These are phyloP conservation scores for Fusarium sp. DNA, from an alignment of 2,329 filamentous ascomycete species.

Conservation along the genomic window DNA sequence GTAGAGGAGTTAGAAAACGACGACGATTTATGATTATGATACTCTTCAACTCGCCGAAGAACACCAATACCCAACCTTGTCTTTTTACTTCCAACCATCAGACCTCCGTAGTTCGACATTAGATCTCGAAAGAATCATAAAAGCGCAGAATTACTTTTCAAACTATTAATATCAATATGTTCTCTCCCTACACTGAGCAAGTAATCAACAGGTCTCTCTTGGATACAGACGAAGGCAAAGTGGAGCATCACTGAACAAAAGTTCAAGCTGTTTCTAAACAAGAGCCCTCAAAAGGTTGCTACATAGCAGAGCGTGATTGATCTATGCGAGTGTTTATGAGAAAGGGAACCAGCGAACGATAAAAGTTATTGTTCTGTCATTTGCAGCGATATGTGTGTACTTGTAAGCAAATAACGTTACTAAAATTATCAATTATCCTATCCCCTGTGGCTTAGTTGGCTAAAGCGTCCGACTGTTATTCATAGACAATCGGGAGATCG, in stretches of 20 bases:
- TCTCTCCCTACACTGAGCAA: too few relatives aligned
- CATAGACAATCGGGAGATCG: constrained; percentile 46
- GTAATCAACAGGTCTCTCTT: not conserved
- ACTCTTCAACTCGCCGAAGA: not conserved
- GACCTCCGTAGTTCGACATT: fast-evolving
- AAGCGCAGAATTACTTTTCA: too few relatives aligned
- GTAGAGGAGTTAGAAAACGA: constrained; percentile 9
- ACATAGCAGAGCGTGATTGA: too few relatives aligned
- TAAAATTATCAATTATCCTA: not conserved
- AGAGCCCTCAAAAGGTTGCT: too few relatives aligned
- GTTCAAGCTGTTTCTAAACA: too few relatives aligned
- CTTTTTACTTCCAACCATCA: fast-evolving
- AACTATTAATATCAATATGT: too few relatives aligned
- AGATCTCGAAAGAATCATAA: not conserved
- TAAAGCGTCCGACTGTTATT: constrained; percentile 44
- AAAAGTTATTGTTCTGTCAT: not conserved
- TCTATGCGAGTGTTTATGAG: too few relatives aligned
- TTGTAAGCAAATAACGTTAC: fast-evolving
- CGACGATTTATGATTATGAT: not conserved
- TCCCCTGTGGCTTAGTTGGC: constrained; percentile 44
- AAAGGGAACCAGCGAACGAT: too few relatives aligned
- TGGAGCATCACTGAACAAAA: too few relatives aligned
- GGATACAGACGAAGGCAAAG: not conserved
- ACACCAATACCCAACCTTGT: not conserved
- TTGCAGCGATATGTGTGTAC: fast-evolving